A percentile compares a stretch with the other conserved stretches of the same genome.
These are phyloP conservation scores for Ajuga reptans DNA, from an alignment of 305 asterid species.

Conservation along the genomic window DNA sequence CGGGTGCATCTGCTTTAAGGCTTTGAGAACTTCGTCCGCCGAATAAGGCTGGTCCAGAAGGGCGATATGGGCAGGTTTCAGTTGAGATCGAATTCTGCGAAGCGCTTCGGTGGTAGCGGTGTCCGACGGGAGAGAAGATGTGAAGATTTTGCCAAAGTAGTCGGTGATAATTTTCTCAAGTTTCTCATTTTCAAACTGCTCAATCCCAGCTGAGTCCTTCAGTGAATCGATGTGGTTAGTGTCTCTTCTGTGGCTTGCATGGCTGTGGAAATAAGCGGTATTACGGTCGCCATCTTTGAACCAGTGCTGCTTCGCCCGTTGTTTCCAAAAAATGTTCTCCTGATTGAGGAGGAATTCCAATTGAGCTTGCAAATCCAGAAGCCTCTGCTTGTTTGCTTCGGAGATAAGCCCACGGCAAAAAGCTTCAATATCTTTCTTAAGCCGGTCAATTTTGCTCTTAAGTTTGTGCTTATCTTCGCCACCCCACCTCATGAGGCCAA, in stretches of 20 bases:
- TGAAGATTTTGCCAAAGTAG: neutral
- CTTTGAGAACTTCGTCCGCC: neutral
- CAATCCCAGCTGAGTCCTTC: neutral
- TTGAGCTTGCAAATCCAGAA: neutral
- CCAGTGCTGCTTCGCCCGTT: neutral
- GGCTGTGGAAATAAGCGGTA: neutral
- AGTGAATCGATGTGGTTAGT: neutral
- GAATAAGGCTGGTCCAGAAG: neutral
- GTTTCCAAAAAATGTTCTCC: neutral
- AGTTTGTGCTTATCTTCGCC: neutral
- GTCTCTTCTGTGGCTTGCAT: neutral
- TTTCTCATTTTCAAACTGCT: neutral
- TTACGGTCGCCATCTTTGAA: neutral
- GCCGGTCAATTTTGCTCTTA: neutral
- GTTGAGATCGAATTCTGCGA: neutral
- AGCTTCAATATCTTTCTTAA: neutral
- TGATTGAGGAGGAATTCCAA: neutral
- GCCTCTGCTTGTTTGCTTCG: neutral
- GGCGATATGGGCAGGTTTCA: neutral
- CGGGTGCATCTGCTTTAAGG: neutral
- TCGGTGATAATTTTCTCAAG: neutral
- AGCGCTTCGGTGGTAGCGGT: neutral
- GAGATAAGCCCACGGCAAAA: neutral
- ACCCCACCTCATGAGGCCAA: neutral
- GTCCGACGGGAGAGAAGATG: neutral